phyloP scores from a whole-genome alignment of 2,329 filamentous ascomycete species.

The Penicillium occitanis region DNA sequence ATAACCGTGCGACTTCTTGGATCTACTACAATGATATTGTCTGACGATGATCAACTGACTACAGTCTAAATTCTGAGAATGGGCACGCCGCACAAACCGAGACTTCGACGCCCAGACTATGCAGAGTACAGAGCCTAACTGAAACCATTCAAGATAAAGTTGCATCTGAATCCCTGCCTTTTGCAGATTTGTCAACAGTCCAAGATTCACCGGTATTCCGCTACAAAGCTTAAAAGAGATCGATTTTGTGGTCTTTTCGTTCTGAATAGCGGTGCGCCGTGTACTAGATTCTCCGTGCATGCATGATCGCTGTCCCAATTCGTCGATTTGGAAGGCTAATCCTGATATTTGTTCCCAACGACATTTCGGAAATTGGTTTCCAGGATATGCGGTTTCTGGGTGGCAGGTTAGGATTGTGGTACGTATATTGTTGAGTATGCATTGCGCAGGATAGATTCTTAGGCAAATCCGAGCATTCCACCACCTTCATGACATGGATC shows the following conservation, averaged over 20 bases:
- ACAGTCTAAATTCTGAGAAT: background rate
- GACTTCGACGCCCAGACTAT: background rate
- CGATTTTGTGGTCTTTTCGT: background rate
- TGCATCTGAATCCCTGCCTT: background rate
- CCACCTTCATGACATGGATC: background rate
- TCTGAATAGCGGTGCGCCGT: background rate
- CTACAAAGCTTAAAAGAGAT: background rate
- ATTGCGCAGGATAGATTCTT: background rate
- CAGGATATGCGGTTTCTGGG: background rate
- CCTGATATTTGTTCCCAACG: background rate
- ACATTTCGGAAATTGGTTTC: background rate
- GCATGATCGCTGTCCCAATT: background rate
- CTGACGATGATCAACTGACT: background rate
- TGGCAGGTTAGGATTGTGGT: background rate
- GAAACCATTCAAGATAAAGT: background rate
- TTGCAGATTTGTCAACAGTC: background rate
- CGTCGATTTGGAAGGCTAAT: background rate
- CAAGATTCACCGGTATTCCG: background rate
- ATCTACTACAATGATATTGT: background rate
- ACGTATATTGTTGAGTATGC: background rate
- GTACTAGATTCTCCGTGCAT: background rate
- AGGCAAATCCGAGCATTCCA: background rate
- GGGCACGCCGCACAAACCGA: background rate
- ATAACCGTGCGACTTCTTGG: background rate
- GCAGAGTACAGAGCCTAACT: background rate